Percentiles rank a stretch among this genome's conserved stretches.
phyloP scores from a whole-genome alignment of 306 rosid species.

The Quillaja saponaria region DNA sequence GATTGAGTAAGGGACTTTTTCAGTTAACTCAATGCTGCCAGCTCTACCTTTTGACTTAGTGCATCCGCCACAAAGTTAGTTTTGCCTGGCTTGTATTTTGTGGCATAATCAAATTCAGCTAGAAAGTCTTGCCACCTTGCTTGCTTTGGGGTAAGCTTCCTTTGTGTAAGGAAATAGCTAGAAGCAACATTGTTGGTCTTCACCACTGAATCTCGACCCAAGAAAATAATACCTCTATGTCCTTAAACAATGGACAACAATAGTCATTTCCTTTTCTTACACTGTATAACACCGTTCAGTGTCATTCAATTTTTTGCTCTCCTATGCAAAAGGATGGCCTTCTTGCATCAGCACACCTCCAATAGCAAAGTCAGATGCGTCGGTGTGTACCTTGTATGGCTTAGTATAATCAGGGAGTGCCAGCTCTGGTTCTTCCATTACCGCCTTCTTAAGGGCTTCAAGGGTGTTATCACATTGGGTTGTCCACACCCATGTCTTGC shows the following conservation, averaged over 20 bases:
- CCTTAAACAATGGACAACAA: not conserved
- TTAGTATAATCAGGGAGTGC: no score
- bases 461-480: not conserved
- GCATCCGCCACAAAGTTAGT: not conserved
- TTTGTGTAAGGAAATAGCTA: not conserved
- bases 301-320: not conserved
- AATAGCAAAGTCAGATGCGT: slow-evolving; percentile 6
- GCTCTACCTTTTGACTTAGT: not conserved
- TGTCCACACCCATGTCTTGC: not conserved
- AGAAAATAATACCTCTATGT: not conserved
- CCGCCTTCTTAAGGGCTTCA: not conserved
- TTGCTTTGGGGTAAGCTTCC: not conserved
- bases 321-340: not conserved
- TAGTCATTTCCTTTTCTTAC: slow-evolving; percentile 7
- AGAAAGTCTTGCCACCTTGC: no score
- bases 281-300: not conserved
- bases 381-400: not conserved
- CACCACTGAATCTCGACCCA: not conserved
- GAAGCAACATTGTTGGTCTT: not conserved
- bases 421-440: not conserved
- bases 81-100: not conserved
- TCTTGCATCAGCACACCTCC: not conserved
- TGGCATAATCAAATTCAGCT: not conserved
- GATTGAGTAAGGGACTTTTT: not conserved
- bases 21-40: not conserved